Evolutionary conservation across 306 rosid genomes (phyloP), one percentile per base, ranked within the genome.

Genomic region (Trifolium dubium): DNA sequence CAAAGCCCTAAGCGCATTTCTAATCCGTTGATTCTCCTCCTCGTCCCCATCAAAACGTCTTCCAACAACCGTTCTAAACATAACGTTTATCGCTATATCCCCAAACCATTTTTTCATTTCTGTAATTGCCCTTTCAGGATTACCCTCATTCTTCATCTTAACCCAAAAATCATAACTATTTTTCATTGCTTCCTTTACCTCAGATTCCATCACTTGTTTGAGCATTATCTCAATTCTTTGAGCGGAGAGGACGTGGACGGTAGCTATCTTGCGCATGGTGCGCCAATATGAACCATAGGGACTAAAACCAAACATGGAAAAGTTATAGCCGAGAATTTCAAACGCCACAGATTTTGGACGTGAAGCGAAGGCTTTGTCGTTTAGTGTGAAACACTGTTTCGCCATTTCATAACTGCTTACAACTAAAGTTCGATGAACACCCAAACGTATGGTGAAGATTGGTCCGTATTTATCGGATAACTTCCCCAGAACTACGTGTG

Each of bases 271-370:
- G 4, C 88, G 84, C 1, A 80, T 10, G 0, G 54, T 23, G 10
- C 91, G 87, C 91, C 91, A 87, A 1, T 80, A 77, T 1, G 79
- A 18, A 6, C 87, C 83, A 5, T 84, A 84, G 0, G 77, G 82
- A 6, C 76, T 72, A 43, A 67, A 66, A 2, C 72, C 85, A 0
- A 84, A 2, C 86, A 74, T 80, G 18, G 83, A 61, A 32, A 3
- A 50, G 61, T 80, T 53, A 18, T 31, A 51, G 0, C 83, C 85
- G 28, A 83, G 14, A 0, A 80, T 1, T 69, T 85, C 75, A 6
- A 63, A 43, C 10, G 83, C 81, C 2, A 82, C 0, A 1, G 62
- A 18, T 51, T 80, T 82, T 0, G 85, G 89, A 46, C 85, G 79
- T 15, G 17, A 46, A 13, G 83, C 78, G 40, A 85, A 77, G 0